A percentile compares a stretch with the other conserved stretches of the same genome.
Evolutionary conservation across 108 stramenopile species (phyloP).

Genomic region (Conticribra weissflogii): DNA sequence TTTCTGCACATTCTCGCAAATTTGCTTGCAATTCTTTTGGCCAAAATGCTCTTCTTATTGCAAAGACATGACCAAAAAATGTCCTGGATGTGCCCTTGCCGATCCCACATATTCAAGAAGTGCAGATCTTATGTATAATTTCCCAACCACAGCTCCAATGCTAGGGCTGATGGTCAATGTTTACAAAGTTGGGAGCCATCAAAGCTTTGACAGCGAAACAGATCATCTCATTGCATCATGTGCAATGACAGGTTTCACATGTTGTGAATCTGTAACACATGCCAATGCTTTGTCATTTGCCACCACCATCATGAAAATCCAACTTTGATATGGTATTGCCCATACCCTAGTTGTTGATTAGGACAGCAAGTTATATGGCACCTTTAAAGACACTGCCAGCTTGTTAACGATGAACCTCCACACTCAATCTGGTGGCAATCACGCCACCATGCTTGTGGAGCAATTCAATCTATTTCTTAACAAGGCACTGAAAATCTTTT

Average conservation of each 20-base stretch:
- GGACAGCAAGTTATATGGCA: constrained; percentile 3
- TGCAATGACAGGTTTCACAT: constrained; percentile 12
- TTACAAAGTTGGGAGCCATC: background rate
- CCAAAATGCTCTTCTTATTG: constrained; percentile 10
- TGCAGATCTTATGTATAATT: background rate
- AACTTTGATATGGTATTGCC: constrained; percentile 8
- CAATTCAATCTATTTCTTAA: constrained; percentile 31
- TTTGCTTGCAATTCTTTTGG: constrained; percentile 21
- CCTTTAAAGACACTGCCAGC: background rate
- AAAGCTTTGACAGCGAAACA: background rate
- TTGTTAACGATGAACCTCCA: constrained; percentile 14
- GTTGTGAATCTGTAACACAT: background rate
- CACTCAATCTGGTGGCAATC: constrained; percentile 1
- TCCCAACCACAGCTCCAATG: constrained; percentile 8
- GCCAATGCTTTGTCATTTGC: background rate
- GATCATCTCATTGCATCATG: background rate
- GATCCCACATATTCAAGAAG: background rate
- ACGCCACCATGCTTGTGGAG: constrained; percentile 19
- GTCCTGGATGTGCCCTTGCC: constrained; percentile 12
- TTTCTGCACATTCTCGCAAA: background rate
- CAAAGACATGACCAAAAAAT: background rate
- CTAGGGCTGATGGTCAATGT: constrained; percentile 1
- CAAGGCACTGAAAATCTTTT: constrained; percentile 21
- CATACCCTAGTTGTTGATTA: constrained; percentile 15
- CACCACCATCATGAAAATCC: constrained; percentile 17